Conservation (phyloP, 257 asterid species). For the Solanum sejunctum region DNA sequence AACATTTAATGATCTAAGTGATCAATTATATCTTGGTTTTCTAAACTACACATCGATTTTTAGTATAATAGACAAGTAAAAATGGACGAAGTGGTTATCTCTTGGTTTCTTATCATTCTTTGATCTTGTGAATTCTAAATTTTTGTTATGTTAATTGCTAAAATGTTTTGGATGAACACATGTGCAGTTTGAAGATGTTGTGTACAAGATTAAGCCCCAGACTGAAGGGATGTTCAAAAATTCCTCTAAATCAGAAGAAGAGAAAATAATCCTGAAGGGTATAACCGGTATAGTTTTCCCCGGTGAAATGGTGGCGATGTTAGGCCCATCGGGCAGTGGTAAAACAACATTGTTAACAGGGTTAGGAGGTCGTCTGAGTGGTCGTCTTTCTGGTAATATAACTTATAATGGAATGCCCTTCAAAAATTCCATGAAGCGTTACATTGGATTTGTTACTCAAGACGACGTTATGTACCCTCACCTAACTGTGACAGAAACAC, state of each 20-base stretch:
- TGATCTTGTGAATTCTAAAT: background rate
- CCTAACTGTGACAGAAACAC: conserved; percentile 64
- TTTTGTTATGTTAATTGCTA: background rate
- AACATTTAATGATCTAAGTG: background rate
- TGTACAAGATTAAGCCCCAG: conserved; percentile 29
- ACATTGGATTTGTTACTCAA: conserved; percentile 81
- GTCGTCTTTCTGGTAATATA: conserved; percentile 33
- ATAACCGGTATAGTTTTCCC: conserved; percentile 48
- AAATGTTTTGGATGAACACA: background rate
- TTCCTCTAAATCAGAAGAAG: conserved; percentile 10
- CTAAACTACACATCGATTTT: background rate
- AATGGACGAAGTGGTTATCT: background rate
- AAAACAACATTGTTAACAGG: conserved; percentile 74
- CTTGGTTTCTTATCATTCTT: background rate
- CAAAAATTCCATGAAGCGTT: conserved; percentile 42
- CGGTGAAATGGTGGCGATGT: conserved; percentile 74
- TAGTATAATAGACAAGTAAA: background rate
- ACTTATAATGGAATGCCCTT: conserved; percentile 52
- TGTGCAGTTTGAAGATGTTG: conserved; percentile 61
- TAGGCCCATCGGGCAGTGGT: conserved; percentile 94
- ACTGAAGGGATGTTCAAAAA: conserved; percentile 10
- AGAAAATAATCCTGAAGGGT: conserved; percentile 50
- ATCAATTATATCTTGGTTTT: background rate
- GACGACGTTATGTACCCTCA: conserved; percentile 70
- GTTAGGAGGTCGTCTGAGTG: conserved; percentile 52